Percentiles rank a stretch among this genome's conserved stretches.
Evolutionary conservation across 176 grass and related monocot genomes (phyloP).

Genomic region (Musa beccarii): DNA sequence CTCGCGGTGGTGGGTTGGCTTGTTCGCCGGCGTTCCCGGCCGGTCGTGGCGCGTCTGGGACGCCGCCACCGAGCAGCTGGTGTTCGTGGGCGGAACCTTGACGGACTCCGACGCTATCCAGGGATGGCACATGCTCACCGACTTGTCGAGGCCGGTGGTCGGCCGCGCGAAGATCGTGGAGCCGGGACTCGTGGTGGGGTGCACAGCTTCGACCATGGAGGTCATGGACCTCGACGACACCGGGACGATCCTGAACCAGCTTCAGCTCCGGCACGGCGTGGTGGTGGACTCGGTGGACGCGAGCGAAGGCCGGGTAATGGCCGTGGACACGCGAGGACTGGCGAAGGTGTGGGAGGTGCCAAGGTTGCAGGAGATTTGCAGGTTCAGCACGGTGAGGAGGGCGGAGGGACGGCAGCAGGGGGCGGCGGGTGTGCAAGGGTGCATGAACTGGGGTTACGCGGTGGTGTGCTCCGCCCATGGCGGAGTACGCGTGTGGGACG

Average conservation of each 20-base stretch:
- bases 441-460: slow-evolving; percentile 39
- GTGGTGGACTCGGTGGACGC: slow-evolving; percentile 15
- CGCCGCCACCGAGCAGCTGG: slow-evolving; percentile 18
- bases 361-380: slow-evolving; percentile 16
- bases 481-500: slow-evolving; percentile 18
- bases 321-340: slow-evolving; percentile 15
- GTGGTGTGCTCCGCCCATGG: slow-evolving; percentile 2
- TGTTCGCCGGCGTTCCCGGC: slow-evolving; percentile 30
- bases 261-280: slow-evolving; percentile 7
- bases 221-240: slow-evolving; percentile 17
- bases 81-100: slow-evolving; percentile 25
- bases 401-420: neutral
- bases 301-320: slow-evolving; percentile 10
- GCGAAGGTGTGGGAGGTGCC: slow-evolving; percentile 18
- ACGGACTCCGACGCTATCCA: slow-evolving; percentile 23
- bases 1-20: slow-evolving; percentile 29
- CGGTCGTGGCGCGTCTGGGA: slow-evolving; percentile 39
- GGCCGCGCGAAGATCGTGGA: slow-evolving; percentile 4
- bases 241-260: slow-evolving; percentile 6
- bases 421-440: neutral
- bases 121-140: slow-evolving; percentile 33
- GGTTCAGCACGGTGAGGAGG: slow-evolving; percentile 5
- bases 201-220: slow-evolving; percentile 25
- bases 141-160: slow-evolving; percentile 7
- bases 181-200: slow-evolving; percentile 10